A percentile compares a stretch with the other conserved stretches of the same genome.
These are phyloP conservation scores for Scheffersomyces cryptocercus DNA, from an alignment of 1,139 yeast genomes.

Conservation along the genomic window DNA sequence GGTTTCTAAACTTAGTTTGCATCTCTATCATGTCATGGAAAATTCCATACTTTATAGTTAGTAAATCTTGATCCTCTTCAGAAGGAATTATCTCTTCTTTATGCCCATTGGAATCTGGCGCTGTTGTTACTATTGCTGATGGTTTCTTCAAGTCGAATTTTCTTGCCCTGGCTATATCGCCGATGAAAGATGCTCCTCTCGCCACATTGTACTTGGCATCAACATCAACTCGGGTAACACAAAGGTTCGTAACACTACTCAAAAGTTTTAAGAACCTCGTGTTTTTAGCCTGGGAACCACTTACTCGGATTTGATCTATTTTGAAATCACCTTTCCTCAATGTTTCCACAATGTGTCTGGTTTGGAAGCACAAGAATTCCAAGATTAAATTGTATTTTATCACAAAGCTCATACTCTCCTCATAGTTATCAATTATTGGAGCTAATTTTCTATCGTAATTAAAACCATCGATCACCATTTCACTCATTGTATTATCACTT, in stretches of 20 bases:
- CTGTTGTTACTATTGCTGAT: too few relatives aligned
- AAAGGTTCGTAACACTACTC: conserved; percentile 20
- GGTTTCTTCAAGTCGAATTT: too few relatives aligned
- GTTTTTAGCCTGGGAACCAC: conserved; percentile 57
- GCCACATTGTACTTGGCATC: conserved; percentile 31
- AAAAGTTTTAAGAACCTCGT: conserved; percentile 36
- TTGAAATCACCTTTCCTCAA: conserved; percentile 17
- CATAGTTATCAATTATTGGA: conserved; percentile 7
- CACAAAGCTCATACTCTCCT: conserved; percentile 21
- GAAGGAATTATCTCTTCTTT: not conserved
- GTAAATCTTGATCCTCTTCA: not conserved
- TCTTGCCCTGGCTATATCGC: conserved; percentile 3
- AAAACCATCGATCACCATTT: conserved; percentile 48
- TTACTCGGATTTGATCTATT: conserved; percentile 28
- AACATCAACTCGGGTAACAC: conserved; percentile 19
- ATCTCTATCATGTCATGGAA: not conserved
- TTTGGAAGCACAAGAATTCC: conserved; percentile 55
- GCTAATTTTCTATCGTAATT: conserved; percentile 18
- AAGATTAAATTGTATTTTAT: conserved; percentile 44
- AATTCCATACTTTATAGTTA: not conserved
- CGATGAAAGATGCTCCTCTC: conserved; percentile 39
- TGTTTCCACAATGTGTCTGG: conserved; percentile 36
- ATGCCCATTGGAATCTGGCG: too few relatives aligned
- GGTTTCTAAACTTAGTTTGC: not conserved
- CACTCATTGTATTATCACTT: conserved; percentile 50